phyloP scores from a whole-genome alignment of 2,329 filamentous ascomycete species.

The Thelonectria blattea region DNA sequence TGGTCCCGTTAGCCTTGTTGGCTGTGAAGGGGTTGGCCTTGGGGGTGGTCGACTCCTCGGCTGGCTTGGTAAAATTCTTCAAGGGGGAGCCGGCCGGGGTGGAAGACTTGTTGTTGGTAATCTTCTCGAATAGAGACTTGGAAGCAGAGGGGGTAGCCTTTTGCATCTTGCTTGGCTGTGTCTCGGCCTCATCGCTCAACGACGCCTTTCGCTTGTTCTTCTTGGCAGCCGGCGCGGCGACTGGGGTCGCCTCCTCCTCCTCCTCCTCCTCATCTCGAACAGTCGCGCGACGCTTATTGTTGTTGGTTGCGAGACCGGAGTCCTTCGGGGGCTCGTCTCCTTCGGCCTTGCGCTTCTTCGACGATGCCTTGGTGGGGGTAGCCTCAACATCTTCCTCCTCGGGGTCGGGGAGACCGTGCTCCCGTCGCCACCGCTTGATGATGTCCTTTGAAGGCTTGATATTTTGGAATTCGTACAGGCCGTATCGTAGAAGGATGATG shows the following conservation, averaged over 20 bases:
- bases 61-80: conserved; percentile 40
- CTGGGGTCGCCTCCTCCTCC: conserved; percentile 42
- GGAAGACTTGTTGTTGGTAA: conserved; percentile 60
- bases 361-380: conserved; percentile 43
- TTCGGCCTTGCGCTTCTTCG: conserved; percentile 64
- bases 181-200: conserved; percentile 52
- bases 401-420: conserved; percentile 59
- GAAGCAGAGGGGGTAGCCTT: conserved; percentile 60
- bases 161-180: conserved; percentile 57
- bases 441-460: conserved; percentile 64
- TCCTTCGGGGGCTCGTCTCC: conserved; percentile 56
- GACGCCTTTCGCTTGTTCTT: conserved; percentile 62
- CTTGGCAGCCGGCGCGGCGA: conserved; percentile 40
- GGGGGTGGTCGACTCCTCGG: conserved; percentile 35
- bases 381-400: conserved; percentile 50
- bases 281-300: conserved; percentile 57
- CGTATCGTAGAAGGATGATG: conserved; percentile 66
- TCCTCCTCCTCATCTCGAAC: conserved; percentile 49
- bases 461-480: conserved; percentile 68
- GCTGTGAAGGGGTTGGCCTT: conserved; percentile 43
- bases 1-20: conserved; percentile 3
- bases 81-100: conserved; percentile 42
- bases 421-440: conserved; percentile 63
- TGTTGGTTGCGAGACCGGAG: conserved; percentile 43
- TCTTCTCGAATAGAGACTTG: conserved; percentile 62